These are phyloP conservation scores for Talaromyces sp. DNA, from an alignment of 2,329 filamentous ascomycete species.

Conservation along the genomic window DNA sequence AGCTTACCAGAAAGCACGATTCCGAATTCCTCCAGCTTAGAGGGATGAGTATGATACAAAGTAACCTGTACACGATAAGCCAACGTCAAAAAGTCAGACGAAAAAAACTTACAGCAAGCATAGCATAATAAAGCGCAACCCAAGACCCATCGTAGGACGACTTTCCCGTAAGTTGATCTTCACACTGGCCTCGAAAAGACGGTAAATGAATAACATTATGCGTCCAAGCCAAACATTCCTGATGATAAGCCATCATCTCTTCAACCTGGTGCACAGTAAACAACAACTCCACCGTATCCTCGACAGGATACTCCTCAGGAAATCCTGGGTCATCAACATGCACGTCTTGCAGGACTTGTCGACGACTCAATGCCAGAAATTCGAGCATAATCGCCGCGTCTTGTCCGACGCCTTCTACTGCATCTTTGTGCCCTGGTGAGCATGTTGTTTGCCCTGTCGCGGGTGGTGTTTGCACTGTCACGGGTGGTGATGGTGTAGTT, in stretches of 20 bases:
- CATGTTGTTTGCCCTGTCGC: not conserved
- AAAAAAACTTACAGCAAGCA: constrained; percentile 6
- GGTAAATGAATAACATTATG: constrained; percentile 17
- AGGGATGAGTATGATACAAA: constrained; percentile 1
- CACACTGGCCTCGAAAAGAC: constrained; percentile 8
- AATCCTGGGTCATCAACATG: not conserved
- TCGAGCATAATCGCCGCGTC: constrained; percentile 14
- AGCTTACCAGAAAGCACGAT: not conserved
- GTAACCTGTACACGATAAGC: not conserved
- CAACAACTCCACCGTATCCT: not conserved
- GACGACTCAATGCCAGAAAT: constrained; percentile 13
- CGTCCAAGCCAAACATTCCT: constrained; percentile 8
- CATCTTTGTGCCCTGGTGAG: not conserved
- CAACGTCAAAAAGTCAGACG: not conserved
- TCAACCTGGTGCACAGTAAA: constrained; percentile 4
- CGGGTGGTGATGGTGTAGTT: not conserved
- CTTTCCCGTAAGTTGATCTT: not conserved
- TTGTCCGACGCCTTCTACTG: not conserved
- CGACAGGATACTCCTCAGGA: not conserved
- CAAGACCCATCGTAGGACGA: not conserved
- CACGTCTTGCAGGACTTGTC: constrained; percentile 1
- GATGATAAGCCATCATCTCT: constrained; percentile 5
- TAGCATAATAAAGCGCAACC: constrained; percentile 8
- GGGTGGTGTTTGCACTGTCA: not conserved
- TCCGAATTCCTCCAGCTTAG: constrained; percentile 1